These are phyloP conservation scores for Zarea fungicola DNA, from an alignment of 2,329 filamentous ascomycete genomes.

Conservation along the genomic window DNA sequence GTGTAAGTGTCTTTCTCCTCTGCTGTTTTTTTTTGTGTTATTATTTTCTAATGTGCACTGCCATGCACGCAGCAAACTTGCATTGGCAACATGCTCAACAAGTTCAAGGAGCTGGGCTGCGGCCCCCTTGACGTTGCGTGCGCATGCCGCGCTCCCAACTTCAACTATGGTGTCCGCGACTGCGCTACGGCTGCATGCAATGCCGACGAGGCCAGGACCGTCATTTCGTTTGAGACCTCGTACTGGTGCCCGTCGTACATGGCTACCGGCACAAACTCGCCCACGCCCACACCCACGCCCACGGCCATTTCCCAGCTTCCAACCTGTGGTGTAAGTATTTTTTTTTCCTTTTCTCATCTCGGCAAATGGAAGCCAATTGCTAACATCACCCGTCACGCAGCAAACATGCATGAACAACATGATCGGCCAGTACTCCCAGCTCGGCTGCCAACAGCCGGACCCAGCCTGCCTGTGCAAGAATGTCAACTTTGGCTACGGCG, in stretches of 20 bases:
- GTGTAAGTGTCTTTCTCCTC: too few relatives aligned
- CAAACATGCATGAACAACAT: not conserved
- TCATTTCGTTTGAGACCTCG: conserved; percentile 12
- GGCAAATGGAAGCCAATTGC: too few relatives aligned
- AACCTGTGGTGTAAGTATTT: not conserved
- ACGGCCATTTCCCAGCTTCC: not conserved
- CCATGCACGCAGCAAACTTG: too few relatives aligned
- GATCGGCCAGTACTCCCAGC: conserved; percentile 12
- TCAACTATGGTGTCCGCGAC: conserved; percentile 15
- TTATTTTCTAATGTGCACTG: too few relatives aligned
- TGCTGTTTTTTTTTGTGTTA: too few relatives aligned
- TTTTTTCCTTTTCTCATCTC: too few relatives aligned
- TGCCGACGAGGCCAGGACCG: conserved; percentile 10
- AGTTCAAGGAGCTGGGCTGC: conserved; percentile 14
- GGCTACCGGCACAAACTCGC: not conserved
- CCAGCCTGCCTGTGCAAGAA: conserved; percentile 14
- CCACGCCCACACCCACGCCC: not conserved
- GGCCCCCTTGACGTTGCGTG: conserved; percentile 8
- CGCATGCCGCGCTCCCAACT: conserved; percentile 15
- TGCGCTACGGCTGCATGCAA: conserved; percentile 14
- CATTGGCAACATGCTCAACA: not conserved
- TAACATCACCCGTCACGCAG: too few relatives aligned
- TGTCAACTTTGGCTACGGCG: conserved; percentile 15
- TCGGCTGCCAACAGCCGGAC: conserved; percentile 11
- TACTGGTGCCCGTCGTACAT: conserved; percentile 9